Conservation (phyloP, 148 eudicot species). For the Rhododendron williamsianum region DNA sequence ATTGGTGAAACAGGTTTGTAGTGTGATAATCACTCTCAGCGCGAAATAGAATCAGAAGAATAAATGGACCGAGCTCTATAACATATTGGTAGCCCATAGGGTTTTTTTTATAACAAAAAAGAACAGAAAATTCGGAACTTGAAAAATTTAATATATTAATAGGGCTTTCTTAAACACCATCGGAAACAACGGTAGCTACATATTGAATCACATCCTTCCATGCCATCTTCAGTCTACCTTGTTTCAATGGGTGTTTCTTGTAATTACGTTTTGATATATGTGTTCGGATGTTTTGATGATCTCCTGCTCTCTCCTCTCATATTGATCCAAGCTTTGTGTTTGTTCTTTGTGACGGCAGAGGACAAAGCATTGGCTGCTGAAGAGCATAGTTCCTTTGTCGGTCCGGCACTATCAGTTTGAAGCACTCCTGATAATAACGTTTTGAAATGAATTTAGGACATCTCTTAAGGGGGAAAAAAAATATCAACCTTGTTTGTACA, state of each 20-base stretch:
- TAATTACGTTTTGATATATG: neutral
- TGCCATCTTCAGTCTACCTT: neutral
- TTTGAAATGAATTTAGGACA: slow-evolving; percentile 7
- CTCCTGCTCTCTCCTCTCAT: neutral
- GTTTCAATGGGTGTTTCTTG: neutral
- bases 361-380: slow-evolving; percentile 16
- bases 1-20: neutral
- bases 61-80: neutral
- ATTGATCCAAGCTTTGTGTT: neutral
- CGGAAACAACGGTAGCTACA: neutral
- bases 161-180: neutral
- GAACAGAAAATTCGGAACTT: neutral
- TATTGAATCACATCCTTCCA: neutral
- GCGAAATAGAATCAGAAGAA: slow-evolving; percentile 4
- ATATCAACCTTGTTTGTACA: slow-evolving; percentile 21
- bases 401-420: slow-evolving; percentile 6
- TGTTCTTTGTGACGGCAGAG: slow-evolving; percentile 19
- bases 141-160: neutral
- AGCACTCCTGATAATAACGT: neutral
- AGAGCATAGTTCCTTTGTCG: neutral
- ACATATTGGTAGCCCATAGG: neutral
- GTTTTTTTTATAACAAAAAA: neutral
- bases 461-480: neutral
- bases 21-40: neutral
- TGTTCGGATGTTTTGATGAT: neutral